A percentile compares a stretch with the other conserved stretches of the same genome.
phyloP scores from a whole-genome alignment of 352 stramenopile genomes.

The Thalassiosira mediterranea region DNA sequence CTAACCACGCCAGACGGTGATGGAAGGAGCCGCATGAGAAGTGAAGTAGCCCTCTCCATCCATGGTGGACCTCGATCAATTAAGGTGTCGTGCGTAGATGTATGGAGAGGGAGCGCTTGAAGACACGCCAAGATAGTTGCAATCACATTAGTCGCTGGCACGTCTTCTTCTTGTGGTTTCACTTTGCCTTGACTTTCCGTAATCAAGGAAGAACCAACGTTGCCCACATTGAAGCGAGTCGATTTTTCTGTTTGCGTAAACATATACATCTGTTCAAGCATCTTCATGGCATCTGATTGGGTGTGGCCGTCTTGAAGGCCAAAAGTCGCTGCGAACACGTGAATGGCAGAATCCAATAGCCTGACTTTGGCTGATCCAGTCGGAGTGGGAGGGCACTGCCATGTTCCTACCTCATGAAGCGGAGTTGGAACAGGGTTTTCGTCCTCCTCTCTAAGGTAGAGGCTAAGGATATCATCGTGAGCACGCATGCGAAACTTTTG shows the following conservation, averaged over 20 bases:
- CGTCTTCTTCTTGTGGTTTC: constrained; percentile 61
- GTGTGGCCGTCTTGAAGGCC: constrained; percentile 77
- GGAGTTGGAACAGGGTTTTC: constrained; percentile 66
- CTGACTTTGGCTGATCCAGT: constrained; percentile 75
- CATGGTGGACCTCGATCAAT: constrained; percentile 76
- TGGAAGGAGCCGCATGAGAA: constrained; percentile 76
- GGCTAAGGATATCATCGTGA: constrained; percentile 60
- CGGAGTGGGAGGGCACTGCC: constrained; percentile 67
- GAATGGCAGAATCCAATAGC: constrained; percentile 79
- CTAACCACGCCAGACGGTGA: constrained; percentile 64
- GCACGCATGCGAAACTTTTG: constrained; percentile 43
- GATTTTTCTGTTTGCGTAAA: constrained; percentile 50
- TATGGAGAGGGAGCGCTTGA: constrained; percentile 76
- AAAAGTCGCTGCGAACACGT: constrained; percentile 85
- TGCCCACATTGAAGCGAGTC: constrained; percentile 62
- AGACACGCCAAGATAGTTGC: constrained; percentile 78
- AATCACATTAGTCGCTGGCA: constrained; percentile 65
- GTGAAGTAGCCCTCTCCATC: constrained; percentile 80
- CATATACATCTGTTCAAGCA: constrained; percentile 64
- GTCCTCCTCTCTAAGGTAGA: constrained; percentile 47
- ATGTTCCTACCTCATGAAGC: constrained; percentile 82
- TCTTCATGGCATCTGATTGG: constrained; percentile 75
- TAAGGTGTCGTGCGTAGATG: constrained; percentile 75
- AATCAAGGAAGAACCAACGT: constrained; percentile 58
- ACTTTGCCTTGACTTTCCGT: constrained; percentile 62